Evolutionary conservation across 2,329 filamentous ascomycete species (phyloP).

Genomic region (Nemania bipapillata): DNA sequence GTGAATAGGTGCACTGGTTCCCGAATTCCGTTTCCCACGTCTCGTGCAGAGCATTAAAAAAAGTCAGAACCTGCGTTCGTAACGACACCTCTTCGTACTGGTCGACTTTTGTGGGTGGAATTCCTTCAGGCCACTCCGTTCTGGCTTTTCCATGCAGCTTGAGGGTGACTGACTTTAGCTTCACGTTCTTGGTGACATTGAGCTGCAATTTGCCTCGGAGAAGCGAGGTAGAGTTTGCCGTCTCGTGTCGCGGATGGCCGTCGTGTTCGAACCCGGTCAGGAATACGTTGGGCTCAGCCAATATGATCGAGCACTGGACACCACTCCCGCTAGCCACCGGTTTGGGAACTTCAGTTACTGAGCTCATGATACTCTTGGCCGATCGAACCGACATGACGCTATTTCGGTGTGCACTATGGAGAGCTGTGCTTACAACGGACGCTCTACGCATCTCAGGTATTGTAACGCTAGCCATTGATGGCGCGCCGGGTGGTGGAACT

Average conservation of each 20-base stretch:
- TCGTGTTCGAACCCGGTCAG: conserved; percentile 81
- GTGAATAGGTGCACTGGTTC: conserved; percentile 68
- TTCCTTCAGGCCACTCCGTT: conserved; percentile 97
- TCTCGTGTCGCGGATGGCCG: conserved; percentile 64
- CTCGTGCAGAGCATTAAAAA: conserved; percentile 82
- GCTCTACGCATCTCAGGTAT: conserved; percentile 50
- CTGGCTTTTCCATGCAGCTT: conserved; percentile 85
- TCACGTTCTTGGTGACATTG: conserved; percentile 85
- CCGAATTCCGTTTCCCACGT: conserved; percentile 70
- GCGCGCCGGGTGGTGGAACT: conserved; percentile 40
- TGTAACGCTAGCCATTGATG: conserved; percentile 38
- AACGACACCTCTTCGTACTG: conserved; percentile 85
- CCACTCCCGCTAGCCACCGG: conserved; percentile 83
- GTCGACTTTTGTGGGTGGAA: conserved; percentile 86
- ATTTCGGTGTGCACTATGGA: conserved; percentile 56
- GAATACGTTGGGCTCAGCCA: conserved; percentile 84
- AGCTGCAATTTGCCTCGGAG: conserved; percentile 85
- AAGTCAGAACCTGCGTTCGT: conserved; percentile 87
- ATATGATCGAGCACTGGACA: conserved; percentile 75
- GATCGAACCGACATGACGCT: conserved; percentile 64
- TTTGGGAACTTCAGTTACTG: conserved; percentile 70
- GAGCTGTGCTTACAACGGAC: conserved; percentile 42
- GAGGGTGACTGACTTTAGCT: conserved; percentile 89
- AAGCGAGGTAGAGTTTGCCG: conserved; percentile 77
- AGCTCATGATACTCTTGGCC: conserved; percentile 63